Conservation (phyloP, 768 basidiomycete genomes). For the Mycena leptocephala region DNA sequence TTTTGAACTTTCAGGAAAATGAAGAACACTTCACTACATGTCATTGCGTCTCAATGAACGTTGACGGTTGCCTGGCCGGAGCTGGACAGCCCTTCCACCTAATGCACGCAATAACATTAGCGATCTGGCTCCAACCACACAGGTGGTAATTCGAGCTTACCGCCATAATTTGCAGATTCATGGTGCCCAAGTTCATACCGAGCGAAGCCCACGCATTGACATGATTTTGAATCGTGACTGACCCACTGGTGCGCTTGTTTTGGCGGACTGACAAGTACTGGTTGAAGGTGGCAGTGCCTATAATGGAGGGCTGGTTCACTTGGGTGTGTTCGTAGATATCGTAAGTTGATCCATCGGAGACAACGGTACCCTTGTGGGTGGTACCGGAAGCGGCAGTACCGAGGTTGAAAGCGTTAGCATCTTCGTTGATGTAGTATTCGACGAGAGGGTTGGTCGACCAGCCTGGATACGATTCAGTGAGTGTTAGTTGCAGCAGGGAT, state of each 20-base stretch:
- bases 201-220: too few relatives aligned
- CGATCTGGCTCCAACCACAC: background rate
- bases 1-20: too few relatives aligned
- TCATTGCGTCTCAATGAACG: background rate
- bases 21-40: background rate
- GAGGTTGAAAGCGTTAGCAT: constrained; percentile 28
- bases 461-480: background rate
- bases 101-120: background rate
- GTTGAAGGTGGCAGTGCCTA: constrained; percentile 30
- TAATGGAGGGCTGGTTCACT: constrained; percentile 31
- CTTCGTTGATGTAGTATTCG: too few relatives aligned
- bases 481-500: background rate
- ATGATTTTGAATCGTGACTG: too few relatives aligned
- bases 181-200: too few relatives aligned
- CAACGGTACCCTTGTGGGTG: constrained; percentile 18
- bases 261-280: too few relatives aligned
- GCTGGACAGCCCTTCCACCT: background rate
- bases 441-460: too few relatives aligned
- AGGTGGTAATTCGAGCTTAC: constrained; percentile 12
- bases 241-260: too few relatives aligned
- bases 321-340: constrained; percentile 28
- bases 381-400: constrained; percentile 18
- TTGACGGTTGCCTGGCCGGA: background rate
- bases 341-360: too few relatives aligned
- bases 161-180: too few relatives aligned